Conservation (phyloP, 805 yeast genomes). For the Pichia phayaonensis region DNA sequence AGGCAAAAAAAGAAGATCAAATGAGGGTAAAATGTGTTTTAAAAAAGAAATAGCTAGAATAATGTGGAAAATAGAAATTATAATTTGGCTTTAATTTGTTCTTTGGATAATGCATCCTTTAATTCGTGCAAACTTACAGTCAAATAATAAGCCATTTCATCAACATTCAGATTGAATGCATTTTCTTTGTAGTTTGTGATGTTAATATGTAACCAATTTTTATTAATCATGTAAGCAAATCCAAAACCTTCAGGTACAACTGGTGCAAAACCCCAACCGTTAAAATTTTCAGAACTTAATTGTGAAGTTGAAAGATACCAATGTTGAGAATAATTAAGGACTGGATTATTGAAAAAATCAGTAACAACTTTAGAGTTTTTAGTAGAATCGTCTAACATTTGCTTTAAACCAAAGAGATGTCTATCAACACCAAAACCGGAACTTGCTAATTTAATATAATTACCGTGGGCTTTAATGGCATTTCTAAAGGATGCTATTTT, state of each 20-base stretch:
- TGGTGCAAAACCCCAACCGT: constrained; percentile 94
- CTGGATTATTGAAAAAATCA: constrained; percentile 65
- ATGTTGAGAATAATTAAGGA: constrained; percentile 64
- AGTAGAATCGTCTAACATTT: constrained; percentile 46
- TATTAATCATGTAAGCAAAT: constrained; percentile 85
- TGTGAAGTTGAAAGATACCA: constrained; percentile 92
- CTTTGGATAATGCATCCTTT: constrained; percentile 45
- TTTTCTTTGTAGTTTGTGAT: constrained; percentile 64
- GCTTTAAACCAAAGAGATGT: constrained; percentile 83
- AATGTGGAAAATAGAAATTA: constrained; percentile 6
- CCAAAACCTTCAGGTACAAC: constrained; percentile 93
- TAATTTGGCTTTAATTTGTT: constrained; percentile 21
- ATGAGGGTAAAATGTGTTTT: background rate
- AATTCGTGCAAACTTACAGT: constrained; percentile 77
- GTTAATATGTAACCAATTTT: constrained; percentile 78
- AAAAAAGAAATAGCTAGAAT: background rate
- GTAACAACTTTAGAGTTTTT: constrained; percentile 34
- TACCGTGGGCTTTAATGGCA: constrained; percentile 69
- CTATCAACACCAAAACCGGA: constrained; percentile 89
- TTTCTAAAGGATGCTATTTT: constrained; percentile 62
- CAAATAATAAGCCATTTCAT: constrained; percentile 57
- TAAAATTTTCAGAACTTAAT: constrained; percentile 73
- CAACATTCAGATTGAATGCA: constrained; percentile 48
- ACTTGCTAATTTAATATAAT: constrained; percentile 68
- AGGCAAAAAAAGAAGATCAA: background rate